Percentiles rank a stretch among this genome's conserved stretches.
These are phyloP conservation scores for Phytophthora syringae DNA, from an alignment of 352 stramenopile genomes.

Conservation along the genomic window DNA sequence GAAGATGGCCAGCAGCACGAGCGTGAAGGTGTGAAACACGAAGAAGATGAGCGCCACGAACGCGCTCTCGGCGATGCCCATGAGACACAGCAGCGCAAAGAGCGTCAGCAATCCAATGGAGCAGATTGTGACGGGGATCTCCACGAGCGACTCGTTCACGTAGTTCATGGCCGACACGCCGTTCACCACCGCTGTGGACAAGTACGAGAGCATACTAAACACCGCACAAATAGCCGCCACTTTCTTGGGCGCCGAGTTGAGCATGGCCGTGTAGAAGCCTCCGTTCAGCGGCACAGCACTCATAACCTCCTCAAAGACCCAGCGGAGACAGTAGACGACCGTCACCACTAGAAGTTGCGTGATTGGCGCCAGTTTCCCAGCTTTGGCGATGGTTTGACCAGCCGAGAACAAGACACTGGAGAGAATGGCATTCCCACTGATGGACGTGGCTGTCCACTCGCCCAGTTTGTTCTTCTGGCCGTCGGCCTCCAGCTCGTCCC, in stretches of 20 bases:
- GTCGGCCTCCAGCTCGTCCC: constrained; percentile 30
- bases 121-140: constrained; percentile 51
- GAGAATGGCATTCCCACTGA: constrained; percentile 93
- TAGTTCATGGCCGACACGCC: constrained; percentile 82
- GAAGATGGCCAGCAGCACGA: constrained; percentile 60
- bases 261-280: constrained; percentile 91
- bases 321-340: constrained; percentile 70
- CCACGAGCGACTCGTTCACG: constrained; percentile 70
- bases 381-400: constrained; percentile 51
- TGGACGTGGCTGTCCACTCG: constrained; percentile 86
- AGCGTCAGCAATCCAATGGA: constrained; percentile 68
- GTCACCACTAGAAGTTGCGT: constrained; percentile 77
- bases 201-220: constrained; percentile 90
- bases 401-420: constrained; percentile 86
- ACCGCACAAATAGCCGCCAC: constrained; percentile 81
- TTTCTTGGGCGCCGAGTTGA: constrained; percentile 91
- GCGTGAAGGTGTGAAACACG: constrained; percentile 70
- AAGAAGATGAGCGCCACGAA: constrained; percentile 86
- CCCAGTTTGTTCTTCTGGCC: constrained; percentile 48
- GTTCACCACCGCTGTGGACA: constrained; percentile 83
- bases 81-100: constrained; percentile 78
- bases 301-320: constrained; percentile 91
- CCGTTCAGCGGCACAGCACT: constrained; percentile 91
- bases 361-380: constrained; percentile 82
- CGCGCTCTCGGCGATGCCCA: constrained; percentile 89